Evolutionary conservation across 2,329 filamentous ascomycete species (phyloP).

Genomic region (Botrytis byssoidea): DNA sequence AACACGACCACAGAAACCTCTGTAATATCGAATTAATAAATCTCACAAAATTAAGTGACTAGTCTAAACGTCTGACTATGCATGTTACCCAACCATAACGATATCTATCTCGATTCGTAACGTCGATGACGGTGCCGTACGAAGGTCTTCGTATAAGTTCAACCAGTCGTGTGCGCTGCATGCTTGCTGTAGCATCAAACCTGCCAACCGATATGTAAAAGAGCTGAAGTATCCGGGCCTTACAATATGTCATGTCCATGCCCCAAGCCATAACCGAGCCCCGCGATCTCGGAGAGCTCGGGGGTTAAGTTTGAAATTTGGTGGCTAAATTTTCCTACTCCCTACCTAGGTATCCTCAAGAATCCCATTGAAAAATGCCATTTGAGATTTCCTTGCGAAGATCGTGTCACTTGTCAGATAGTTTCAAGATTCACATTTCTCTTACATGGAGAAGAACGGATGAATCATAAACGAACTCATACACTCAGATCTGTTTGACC

Average conservation of each 20-base stretch:
- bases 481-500: not conserved
- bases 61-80: not conserved
- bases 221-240: not conserved
- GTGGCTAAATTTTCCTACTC: not conserved
- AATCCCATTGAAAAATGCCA: not conserved
- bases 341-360: not conserved
- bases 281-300: conserved; percentile 2
- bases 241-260: not conserved
- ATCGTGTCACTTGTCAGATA: not conserved
- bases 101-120: not conserved
- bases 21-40: not conserved
- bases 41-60: not conserved
- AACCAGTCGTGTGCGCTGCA: not conserved
- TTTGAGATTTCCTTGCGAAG: conserved; percentile 3
- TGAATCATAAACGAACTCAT: not conserved
- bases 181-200: not conserved
- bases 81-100: not conserved
- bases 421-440: conserved; percentile 5
- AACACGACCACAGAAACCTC: not conserved
- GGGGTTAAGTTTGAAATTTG: not conserved
- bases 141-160: not conserved
- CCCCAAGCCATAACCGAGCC: not conserved
- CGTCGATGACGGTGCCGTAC: not conserved
- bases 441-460: not conserved
- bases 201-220: not conserved